These are phyloP conservation scores for Venturia oleaginea DNA, from an alignment of 2,329 filamentous ascomycete genomes.

Conservation along the genomic window DNA sequence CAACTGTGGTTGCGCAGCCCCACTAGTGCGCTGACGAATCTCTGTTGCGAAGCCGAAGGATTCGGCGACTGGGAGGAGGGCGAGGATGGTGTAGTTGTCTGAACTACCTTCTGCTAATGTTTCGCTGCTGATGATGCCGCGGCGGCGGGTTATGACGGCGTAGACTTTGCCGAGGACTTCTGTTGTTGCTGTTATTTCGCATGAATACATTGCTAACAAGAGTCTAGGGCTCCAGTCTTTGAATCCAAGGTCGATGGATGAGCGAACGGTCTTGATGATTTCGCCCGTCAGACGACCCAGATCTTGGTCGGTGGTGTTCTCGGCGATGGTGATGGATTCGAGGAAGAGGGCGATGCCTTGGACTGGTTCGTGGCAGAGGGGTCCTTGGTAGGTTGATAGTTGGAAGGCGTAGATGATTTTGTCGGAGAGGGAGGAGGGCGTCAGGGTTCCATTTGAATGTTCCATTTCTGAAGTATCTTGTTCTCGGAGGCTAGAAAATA, in stretches of 20 bases:
- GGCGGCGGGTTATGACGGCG: conserved; percentile 89
- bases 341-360: conserved; percentile 89
- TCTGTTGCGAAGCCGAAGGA: conserved; percentile 95
- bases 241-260: conserved; percentile 76
- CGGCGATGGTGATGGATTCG: conserved; percentile 61
- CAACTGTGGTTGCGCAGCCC: conserved; percentile 83
- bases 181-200: conserved; percentile 61
- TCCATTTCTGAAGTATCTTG: conserved; percentile 3
- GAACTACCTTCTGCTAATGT: conserved; percentile 90
- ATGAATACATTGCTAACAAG: conserved; percentile 94
- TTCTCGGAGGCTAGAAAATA: background rate
- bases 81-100: conserved; percentile 93
- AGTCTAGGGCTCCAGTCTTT: conserved; percentile 94
- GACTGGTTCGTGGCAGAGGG: conserved; percentile 84
- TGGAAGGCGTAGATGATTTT: conserved; percentile 94
- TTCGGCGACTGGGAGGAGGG: conserved; percentile 82
- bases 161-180: conserved; percentile 95
- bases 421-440: conserved; percentile 66
- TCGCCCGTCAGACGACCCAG: conserved; percentile 82
- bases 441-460: conserved; percentile 25
- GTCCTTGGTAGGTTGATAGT: conserved; percentile 77
- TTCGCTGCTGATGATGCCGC: conserved; percentile 82
- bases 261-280: conserved; percentile 80
- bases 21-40: conserved; percentile 87
- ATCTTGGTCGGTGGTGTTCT: conserved; percentile 44